These are phyloP conservation scores for Ceratocystis ficicola DNA, from an alignment of 2,329 filamentous ascomycete species.

Conservation along the genomic window DNA sequence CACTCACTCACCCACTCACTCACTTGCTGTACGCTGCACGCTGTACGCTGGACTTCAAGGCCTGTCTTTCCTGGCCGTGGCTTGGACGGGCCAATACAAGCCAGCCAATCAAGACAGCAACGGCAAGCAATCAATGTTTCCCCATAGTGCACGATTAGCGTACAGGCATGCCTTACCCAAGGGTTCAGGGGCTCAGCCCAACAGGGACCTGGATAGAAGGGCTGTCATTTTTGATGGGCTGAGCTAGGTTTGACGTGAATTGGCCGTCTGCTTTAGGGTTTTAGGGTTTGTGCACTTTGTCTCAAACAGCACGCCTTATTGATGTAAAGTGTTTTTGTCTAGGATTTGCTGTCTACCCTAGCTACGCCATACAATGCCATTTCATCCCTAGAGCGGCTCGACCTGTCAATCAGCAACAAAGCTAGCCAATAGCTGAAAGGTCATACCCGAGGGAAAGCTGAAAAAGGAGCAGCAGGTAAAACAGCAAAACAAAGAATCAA, in stretches of 20 bases:
- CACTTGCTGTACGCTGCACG: too few relatives aligned
- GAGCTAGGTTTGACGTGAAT: too few relatives aligned
- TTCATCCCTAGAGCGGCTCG: constrained; percentile 3
- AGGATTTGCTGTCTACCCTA: background rate
- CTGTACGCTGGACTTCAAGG: too few relatives aligned
- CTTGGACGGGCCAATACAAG: background rate
- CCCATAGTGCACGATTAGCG: too few relatives aligned
- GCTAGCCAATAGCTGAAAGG: background rate
- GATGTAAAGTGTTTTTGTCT: background rate
- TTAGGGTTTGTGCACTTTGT: background rate
- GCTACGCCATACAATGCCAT: background rate
- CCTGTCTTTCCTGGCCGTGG: too few relatives aligned
- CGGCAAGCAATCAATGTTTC: too few relatives aligned
- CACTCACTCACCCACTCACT: too few relatives aligned
- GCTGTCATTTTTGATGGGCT: too few relatives aligned
- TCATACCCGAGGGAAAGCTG: background rate
- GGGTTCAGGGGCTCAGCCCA: too few relatives aligned
- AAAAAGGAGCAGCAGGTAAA: background rate
- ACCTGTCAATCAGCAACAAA: background rate
- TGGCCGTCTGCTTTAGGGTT: background rate
- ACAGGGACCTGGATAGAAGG: too few relatives aligned
- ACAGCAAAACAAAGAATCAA: background rate
- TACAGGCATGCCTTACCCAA: too few relatives aligned
- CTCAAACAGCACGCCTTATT: too few relatives aligned
- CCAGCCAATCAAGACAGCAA: background rate